Evolutionary conservation across 176 grass and related monocot species (phyloP), one percentile per base, ranked within the genome.

Genomic region (Cenchrus fungigraminus): DNA sequence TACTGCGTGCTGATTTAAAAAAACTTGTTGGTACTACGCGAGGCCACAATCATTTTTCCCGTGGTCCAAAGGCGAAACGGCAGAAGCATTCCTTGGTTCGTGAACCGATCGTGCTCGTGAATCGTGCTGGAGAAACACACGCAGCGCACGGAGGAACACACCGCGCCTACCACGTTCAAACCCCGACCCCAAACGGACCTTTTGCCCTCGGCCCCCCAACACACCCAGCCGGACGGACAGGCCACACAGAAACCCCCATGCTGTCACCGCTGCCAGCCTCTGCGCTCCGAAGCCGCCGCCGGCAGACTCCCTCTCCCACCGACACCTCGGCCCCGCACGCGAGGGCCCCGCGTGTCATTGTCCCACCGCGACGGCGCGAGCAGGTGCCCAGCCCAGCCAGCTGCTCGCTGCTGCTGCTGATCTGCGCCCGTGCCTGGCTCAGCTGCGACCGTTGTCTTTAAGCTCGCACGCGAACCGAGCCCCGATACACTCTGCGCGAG

Each of bases 111-210:
- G 45, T 7, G 45, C 45, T 46, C 45, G 45, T 46, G 45, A 46
- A 9, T 9, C 52, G 13, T 53, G 52, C 52, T 53, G 13, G 13
- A 53, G 52, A 11, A 12, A 52, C 51, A 6, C 63, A 1, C 22
- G 50, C 72, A 17, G 73, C 73, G 14, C 73, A 76, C 54, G 54
- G 44, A 13, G 43, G 1, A 66, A 51, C 46, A 37, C 46, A 16
- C 52, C 65, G 79, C 79, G 79, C 79, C 65, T 58, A 44, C 66
- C 79, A 29, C 37, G 37, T 82, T 71, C 79, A 81, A 79, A 79
- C 12, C 37, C 37, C 9, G 19, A 47, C 15, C 60, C 40, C 40
- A n/a, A 74, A 56, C 52, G 73, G 73, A n/a, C 7, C 31, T 65
- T 51, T 13, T 32, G 31, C 15, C 17, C 16, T 45, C 25, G 14